Evolutionary conservation across 108 stramenopile genomes (phyloP), one percentile per base, ranked within the genome.

Genomic region (Fistulifera solaris): DNA sequence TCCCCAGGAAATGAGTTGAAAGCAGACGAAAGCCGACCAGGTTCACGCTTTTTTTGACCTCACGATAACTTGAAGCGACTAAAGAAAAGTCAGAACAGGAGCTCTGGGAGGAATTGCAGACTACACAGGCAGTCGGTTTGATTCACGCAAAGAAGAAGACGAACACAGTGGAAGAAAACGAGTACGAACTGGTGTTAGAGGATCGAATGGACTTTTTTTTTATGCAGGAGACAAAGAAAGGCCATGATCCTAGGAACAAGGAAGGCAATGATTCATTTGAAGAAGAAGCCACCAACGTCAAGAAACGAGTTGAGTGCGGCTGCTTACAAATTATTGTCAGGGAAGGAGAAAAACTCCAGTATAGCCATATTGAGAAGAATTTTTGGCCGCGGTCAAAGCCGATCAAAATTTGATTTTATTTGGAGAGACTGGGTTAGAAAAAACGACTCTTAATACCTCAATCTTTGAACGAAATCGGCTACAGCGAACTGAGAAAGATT

Each of bases 181-280:
- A 77, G 10, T 96, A 96, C 48, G 98, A 96, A 39, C 78, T 94
- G 27, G 85, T 99, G 0, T 94, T 96, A 65, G 98, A 97, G 27
- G 93, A 96, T 60, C 82, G 82, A 55, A 94, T 99, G 48, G 98
- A 97, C 61, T 99, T 99, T 59, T 99, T 99, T 59, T 94, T 99
- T 3, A 75, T 87, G 57, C 73, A 81, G 25, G 87, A 89, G 63
- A 86, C 93, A 0, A 72, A 71, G 19, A 75, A 83, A 44, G 90
- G 90, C 18, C 80, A 89, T 56, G 89, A 89, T 59, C 64, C 77
- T 51, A 64, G 82, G 14, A 54, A 54, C 47, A 2, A 19, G 49
- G 22, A 59, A 38, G 38, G 12, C n/a, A n/a, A n/a, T 62, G 14
- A 65, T 72, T 7, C 54, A 72, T 28, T 35, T 8, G 8, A 35